These are phyloP conservation scores for Thalassia testudinum DNA, from an alignment of 116 monocot genomes.

Conservation along the genomic window DNA sequence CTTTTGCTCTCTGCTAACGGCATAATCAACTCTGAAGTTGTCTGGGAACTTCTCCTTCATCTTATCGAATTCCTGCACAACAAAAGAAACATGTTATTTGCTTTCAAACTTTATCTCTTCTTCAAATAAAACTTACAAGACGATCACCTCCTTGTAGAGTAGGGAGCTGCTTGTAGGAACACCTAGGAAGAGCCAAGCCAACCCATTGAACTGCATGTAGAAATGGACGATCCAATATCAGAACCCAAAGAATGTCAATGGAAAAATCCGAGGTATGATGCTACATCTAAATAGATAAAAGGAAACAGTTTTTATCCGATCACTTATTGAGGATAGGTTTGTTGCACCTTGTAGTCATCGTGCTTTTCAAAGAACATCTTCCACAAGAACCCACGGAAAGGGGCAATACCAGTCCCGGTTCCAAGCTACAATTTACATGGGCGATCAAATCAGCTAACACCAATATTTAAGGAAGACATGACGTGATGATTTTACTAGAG, in stretches of 20 bases:
- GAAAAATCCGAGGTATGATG: too few relatives aligned
- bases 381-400: constrained; percentile 87
- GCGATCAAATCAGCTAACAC: neutral
- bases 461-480: too few relatives aligned
- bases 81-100: neutral
- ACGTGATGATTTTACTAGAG: too few relatives aligned
- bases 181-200: constrained; percentile 98
- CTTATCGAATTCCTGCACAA: constrained; percentile 81
- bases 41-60: constrained; percentile 86
- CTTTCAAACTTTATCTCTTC: neutral
- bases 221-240: neutral
- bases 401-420: constrained; percentile 94
- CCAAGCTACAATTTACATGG: constrained; percentile 39
- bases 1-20: constrained; percentile 88
- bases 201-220: constrained; percentile 81
- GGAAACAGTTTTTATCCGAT: too few relatives aligned
- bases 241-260: too few relatives aligned
- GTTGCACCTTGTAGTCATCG: constrained; percentile 76
- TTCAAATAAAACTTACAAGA: neutral
- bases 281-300: too few relatives aligned
- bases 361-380: constrained; percentile 99
- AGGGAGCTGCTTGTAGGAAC: constrained; percentile 92
- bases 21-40: constrained; percentile 77
- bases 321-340: too few relatives aligned
- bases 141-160: constrained; percentile 85